A percentile compares a stretch with the other conserved stretches of the same genome.
Evolutionary conservation across 176 grass and related monocot species (phyloP).

Genomic region (Phyllostachys edulis): DNA sequence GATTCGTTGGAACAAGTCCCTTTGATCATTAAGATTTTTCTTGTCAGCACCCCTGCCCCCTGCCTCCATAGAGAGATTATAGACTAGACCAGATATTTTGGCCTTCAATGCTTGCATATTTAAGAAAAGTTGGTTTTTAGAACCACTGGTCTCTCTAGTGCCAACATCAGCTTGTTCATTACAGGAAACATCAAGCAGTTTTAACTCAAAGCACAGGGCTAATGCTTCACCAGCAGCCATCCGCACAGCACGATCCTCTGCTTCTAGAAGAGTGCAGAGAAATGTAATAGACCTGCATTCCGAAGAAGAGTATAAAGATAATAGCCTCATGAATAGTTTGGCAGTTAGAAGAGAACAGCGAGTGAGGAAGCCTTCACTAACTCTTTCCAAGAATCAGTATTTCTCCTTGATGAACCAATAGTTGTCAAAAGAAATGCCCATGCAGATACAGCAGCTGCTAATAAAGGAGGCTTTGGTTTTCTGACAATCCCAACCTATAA

Average conservation of each 20-base stretch:
- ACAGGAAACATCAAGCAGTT: slow-evolving; percentile 64
- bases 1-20: slow-evolving; percentile 82
- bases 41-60: slow-evolving; percentile 92
- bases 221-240: slow-evolving; percentile 96
- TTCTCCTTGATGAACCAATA: slow-evolving; percentile 73
- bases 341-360: no score
- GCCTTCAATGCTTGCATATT: slow-evolving; percentile 88
- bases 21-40: slow-evolving; percentile 90
- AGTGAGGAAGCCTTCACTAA: slow-evolving; percentile 25
- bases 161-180: slow-evolving; percentile 43
- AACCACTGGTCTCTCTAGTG: slow-evolving; percentile 33
- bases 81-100: slow-evolving; percentile 67
- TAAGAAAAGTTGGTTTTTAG: slow-evolving; percentile 61
- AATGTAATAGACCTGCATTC: slow-evolving; percentile 58
- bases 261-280: slow-evolving; percentile 77
- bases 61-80: slow-evolving; percentile 69
- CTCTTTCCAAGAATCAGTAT: slow-evolving; percentile 90
- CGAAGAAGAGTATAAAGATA: not conserved
- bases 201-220: slow-evolving; percentile 75
- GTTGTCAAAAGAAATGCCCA: slow-evolving; percentile 94
- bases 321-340: not conserved
- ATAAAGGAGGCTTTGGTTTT: slow-evolving; percentile 57
- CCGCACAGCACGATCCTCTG: slow-evolving; percentile 74
- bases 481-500: slow-evolving; percentile 68
- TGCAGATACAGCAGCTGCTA: slow-evolving; percentile 76